These are phyloP conservation scores for Medakamo hakoo DNA, from an alignment of 139 green algal genomes.

Conservation along the genomic window DNA sequence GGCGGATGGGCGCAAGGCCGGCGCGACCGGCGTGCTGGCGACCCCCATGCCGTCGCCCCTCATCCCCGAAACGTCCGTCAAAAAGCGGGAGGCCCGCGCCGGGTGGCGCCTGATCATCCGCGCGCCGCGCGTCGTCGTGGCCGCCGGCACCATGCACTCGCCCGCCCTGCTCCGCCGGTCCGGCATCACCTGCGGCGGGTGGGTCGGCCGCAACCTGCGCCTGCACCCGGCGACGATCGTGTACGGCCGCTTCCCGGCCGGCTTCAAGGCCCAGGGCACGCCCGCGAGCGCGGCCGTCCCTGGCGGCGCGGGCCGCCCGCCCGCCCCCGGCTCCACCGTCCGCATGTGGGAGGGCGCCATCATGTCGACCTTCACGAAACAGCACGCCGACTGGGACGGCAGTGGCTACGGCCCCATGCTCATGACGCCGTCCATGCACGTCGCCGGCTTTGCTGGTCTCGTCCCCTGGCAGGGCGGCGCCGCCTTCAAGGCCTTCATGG, in stretches of 20 bases:
- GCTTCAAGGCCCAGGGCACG: not conserved
- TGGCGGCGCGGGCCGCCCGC: too few species aligned
- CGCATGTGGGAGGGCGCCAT: slow-evolving; percentile 23
- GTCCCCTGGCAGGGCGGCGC: slow-evolving; percentile 13
- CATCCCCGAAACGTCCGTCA: slow-evolving; percentile 1
- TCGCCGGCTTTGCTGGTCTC: slow-evolving; percentile 14
- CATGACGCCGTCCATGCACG: slow-evolving; percentile 17
- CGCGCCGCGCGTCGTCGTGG: slow-evolving; percentile 14
- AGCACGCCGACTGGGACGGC: slow-evolving; percentile 30
- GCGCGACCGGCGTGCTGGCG: slow-evolving; percentile 1
- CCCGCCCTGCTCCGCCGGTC: slow-evolving; percentile 46
- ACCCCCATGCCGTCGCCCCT: not conserved
- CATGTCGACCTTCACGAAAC: slow-evolving; percentile 28
- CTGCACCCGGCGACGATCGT: slow-evolving; percentile 33
- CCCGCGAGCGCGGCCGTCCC: too few species aligned
- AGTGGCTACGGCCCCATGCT: slow-evolving; percentile 39
- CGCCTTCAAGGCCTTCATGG: slow-evolving; percentile 10
- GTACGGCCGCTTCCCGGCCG: slow-evolving; percentile 15
- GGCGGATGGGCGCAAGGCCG: not conserved
- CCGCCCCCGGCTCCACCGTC: slow-evolving; percentile 4
- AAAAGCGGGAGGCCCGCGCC: not conserved
- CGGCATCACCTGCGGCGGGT: slow-evolving; percentile 21
- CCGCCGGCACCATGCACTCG: slow-evolving; percentile 25
- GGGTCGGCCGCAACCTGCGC: slow-evolving; percentile 28
- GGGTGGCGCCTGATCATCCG: slow-evolving; percentile 8